A percentile compares a stretch with the other conserved stretches of the same genome.
Conservation (phyloP, 75 land plant species). For the Gnetum montanum region DNA sequence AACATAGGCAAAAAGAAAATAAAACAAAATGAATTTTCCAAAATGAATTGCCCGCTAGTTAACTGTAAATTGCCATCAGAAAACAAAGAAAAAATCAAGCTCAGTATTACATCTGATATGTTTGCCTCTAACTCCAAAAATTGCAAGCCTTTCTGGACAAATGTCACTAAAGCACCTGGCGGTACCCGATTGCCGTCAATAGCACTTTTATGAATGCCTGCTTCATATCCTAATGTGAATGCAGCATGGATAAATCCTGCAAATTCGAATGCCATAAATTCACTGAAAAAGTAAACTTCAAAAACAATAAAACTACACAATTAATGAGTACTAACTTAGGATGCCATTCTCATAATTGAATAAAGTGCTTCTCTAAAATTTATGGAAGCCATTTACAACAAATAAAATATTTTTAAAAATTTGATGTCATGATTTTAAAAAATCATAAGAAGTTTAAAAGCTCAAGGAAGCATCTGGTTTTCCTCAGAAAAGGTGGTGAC, state of each 20-base stretch:
- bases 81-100: neutral
- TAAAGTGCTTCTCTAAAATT: neutral
- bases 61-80: no score
- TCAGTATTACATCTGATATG: conserved; percentile 47
- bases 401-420: no score
- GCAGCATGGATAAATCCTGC: conserved; percentile 94
- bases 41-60: neutral
- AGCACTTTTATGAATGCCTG: conserved; percentile 61
- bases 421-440: no score
- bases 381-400: no score
- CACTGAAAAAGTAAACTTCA: neutral
- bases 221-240: conserved; percentile 91
- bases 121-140: conserved; percentile 93
- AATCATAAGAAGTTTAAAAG: no score
- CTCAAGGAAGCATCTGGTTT: no score
- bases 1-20: conserved; percentile 14
- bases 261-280: conserved; percentile 2
- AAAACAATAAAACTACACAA: neutral
- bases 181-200: conserved; percentile 92
- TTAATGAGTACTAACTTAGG: neutral
- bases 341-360: neutral
- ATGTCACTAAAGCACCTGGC: conserved; percentile 86
- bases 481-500: no score
- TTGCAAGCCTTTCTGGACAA: conserved; percentile 88
- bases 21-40: conserved; percentile 8